Conservation (phyloP, 208 protist species). For the Trypanosomatidae sp. region DNA sequence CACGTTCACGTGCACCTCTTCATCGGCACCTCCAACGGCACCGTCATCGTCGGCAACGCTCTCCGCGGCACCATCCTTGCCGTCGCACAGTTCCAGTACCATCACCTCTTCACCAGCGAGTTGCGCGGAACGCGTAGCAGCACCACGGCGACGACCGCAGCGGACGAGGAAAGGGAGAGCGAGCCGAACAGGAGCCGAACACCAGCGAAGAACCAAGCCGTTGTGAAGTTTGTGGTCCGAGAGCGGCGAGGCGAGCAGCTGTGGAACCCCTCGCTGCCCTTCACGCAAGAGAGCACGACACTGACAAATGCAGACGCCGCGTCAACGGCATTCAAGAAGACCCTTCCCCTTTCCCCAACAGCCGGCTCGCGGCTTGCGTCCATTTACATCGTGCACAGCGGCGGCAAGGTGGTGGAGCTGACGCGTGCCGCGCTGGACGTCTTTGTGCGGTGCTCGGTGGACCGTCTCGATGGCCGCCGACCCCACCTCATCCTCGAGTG, state of each 20-base stretch:
- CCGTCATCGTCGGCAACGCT: constrained; percentile 77
- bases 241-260: constrained; percentile 10
- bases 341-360: constrained; percentile 6
- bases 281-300: constrained; percentile 6
- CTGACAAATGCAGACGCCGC: too few relatives aligned
- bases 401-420: constrained; percentile 63
- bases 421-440: constrained; percentile 50
- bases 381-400: constrained; percentile 67
- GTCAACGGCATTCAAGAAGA: too few relatives aligned
- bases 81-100: constrained; percentile 65
- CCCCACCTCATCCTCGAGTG: constrained; percentile 65
- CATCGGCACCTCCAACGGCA: constrained; percentile 83
- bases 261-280: constrained; percentile 32
- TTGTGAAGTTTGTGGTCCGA: constrained; percentile 63
- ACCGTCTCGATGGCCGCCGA: constrained; percentile 54
- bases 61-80: constrained; percentile 76
- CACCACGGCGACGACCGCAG: not conserved
- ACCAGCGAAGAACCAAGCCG: constrained; percentile 29
- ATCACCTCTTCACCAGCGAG: constrained; percentile 14
- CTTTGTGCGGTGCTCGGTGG: constrained; percentile 37
- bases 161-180: not conserved
- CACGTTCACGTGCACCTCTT: constrained; percentile 74
- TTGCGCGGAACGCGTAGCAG: not conserved
- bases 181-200: too few relatives aligned
- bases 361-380: constrained; percentile 16